These are phyloP conservation scores for Aspergillus campestris DNA, from an alignment of 495 filamentous ascomycete species.

Conservation along the genomic window DNA sequence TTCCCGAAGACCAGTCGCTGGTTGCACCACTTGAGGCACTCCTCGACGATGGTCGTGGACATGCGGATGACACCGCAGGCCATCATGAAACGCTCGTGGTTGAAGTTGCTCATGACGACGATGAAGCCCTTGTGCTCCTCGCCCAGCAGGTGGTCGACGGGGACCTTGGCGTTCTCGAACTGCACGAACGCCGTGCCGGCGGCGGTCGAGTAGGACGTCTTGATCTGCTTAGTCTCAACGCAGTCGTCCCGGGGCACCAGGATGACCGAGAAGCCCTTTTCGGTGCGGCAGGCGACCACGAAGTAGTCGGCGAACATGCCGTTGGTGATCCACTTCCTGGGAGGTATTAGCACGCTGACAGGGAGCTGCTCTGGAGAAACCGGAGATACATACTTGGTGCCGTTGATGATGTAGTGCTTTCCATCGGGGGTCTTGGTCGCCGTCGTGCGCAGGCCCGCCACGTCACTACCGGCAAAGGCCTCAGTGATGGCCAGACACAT, in stretches of 20 bases:
- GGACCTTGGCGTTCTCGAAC: constrained; percentile 83
- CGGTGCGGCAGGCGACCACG: constrained; percentile 71
- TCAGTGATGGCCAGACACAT: constrained; percentile 84
- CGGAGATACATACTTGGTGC: constrained; percentile 50
- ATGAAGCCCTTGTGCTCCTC: constrained; percentile 81
- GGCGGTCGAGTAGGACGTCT: constrained; percentile 74
- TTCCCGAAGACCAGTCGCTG: constrained; percentile 83
- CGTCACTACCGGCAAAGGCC: constrained; percentile 82
- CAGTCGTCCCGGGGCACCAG: constrained; percentile 63
- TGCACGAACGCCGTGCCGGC: constrained; percentile 76
- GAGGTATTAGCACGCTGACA: neutral
- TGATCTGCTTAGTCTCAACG: constrained; percentile 71
- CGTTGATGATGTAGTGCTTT: constrained; percentile 78
- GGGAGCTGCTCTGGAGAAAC: neutral
- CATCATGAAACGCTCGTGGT: constrained; percentile 74
- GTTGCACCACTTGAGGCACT: constrained; percentile 84
- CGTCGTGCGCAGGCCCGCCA: constrained; percentile 74
- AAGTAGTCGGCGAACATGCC: constrained; percentile 80
- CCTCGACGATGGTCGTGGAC: constrained; percentile 64
- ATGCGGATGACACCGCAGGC: constrained; percentile 53
- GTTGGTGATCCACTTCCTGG: constrained; percentile 84
- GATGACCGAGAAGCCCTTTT: constrained; percentile 73
- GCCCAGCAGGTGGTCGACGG: constrained; percentile 68
- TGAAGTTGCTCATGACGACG: constrained; percentile 85
- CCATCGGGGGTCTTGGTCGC: constrained; percentile 75